Percentiles rank a stretch among this genome's conserved stretches.
Evolutionary conservation across 169 alveolate species (phyloP).

Genomic region (Plasmodium blacklocki): DNA sequence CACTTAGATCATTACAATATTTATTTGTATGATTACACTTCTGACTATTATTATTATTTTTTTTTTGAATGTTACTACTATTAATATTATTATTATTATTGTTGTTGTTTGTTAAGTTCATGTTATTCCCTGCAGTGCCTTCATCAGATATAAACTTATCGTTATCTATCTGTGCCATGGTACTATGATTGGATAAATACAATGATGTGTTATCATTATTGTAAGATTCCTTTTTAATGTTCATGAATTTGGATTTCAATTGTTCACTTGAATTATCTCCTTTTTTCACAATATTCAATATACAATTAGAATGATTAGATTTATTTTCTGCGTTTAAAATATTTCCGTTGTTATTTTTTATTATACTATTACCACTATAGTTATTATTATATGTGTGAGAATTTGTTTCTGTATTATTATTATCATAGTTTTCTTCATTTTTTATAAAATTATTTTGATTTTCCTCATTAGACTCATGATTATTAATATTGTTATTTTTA

Average conservation of each 20-base stretch:
- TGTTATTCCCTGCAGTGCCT: neutral
- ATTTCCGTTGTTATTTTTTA: neutral
- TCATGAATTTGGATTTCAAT: conserved; percentile 13
- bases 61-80: neutral
- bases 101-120: neutral
- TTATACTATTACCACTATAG: neutral
- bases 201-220: conserved; percentile 6
- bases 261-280: conserved; percentile 3
- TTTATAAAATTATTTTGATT: conserved; percentile 3
- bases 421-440: neutral
- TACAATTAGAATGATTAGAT: neutral
- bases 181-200: conserved; percentile 31
- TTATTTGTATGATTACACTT: neutral
- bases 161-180: conserved; percentile 10
- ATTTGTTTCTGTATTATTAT: neutral
- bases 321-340: neutral
- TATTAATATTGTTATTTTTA: neutral
- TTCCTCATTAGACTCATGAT: neutral
- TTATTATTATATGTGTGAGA: neutral
- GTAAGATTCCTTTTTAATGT: conserved; percentile 7
- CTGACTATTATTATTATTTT: neutral
- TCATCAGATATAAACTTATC: conserved; percentile 13
- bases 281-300: neutral
- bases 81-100: neutral
- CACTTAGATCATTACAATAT: neutral